Base-by-base conservation (phyloP, 805 yeast genomes). In the Candida golubevii region DNA sequence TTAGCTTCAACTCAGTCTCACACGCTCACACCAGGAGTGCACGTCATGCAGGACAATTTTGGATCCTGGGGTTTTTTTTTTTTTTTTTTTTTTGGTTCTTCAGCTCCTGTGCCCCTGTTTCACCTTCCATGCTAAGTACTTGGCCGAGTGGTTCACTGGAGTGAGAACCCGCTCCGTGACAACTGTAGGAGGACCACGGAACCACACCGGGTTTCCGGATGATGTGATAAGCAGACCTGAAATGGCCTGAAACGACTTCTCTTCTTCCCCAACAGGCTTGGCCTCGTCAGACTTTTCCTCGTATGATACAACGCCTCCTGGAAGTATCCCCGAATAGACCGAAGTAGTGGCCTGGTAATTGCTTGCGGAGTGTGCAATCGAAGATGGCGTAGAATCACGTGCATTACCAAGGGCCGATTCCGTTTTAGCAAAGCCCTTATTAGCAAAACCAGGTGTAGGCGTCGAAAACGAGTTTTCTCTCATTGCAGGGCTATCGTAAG, bases 71-170 rank as follows among this genome's bases (percentile, higher is more conserved):
- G 23, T 5, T 18, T 18, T 18, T 3, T 18, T 5, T 18, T 18
- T 18, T 18, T 18, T 3, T 3, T 18, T 18, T 5, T 18, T 18
- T 18, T 18, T 18, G 23, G 23, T 18, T 18, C 23, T 9, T 13
- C 32, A 31, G 13, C 23, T 36, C 14, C 26, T 27, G 26, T 39
- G 35, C 32, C 36, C 34, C 36, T 46, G 48, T 26, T 41, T 42
- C 23, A 44, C 27, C 43, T 52, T 51, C 56, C 58, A 66, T 1
- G 88, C 86, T 58, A 88, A 61, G 58, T 85, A 89, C 56, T 74
- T 72, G 2, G 88, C 87, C 41, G 85, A 78, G 56, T 88, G 95
- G 6, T 95, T 88, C 32, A 82, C 59, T 32, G 75, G 75, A 65
- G 61, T 55, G 26, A 55, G 44, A 30, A 53, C 47, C 43, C 50